A percentile compares a stretch with the other conserved stretches of the same genome.
These are phyloP conservation scores for Arachis stenosperma DNA, from an alignment of 306 rosid species.

Conservation along the genomic window DNA sequence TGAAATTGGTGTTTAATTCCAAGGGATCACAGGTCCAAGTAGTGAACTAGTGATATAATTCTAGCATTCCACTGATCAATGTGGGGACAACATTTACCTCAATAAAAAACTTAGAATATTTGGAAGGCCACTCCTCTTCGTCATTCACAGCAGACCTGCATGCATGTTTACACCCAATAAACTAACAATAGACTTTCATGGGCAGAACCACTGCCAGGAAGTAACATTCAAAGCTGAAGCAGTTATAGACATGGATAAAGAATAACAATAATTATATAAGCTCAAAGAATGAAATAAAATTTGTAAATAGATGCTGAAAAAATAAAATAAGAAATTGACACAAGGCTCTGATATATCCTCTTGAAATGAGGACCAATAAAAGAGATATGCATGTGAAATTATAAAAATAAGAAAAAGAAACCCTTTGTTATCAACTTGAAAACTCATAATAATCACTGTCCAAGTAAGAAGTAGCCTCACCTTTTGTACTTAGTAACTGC, in stretches of 20 bases:
- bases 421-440: neutral
- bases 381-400: neutral
- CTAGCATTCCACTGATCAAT: constrained; percentile 23
- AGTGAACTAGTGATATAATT: constrained; percentile 6
- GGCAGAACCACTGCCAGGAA: constrained; percentile 4
- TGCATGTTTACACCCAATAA: constrained; percentile 26
- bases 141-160: constrained; percentile 90
- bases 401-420: neutral
- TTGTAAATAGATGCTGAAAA: neutral
- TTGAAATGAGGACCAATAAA: neutral
- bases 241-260: constrained; percentile 9
- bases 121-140: constrained; percentile 90
- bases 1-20: no score
- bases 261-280: neutral
- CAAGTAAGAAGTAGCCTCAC: constrained; percentile 48
- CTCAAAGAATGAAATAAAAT: neutral
- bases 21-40: no score
- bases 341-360: neutral
- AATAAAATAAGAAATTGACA: neutral
- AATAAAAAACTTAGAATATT: constrained; percentile 78
- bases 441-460: constrained; percentile 13
- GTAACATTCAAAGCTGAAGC: constrained; percentile 13
- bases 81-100: constrained; percentile 56
- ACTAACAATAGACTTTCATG: neutral
- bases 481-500: constrained; percentile 88